A percentile compares a stretch with the other conserved stretches of the same genome.
phyloP scores from a whole-genome alignment of 2,329 filamentous ascomycete species.

The Neofusicoccum cordaticola region DNA sequence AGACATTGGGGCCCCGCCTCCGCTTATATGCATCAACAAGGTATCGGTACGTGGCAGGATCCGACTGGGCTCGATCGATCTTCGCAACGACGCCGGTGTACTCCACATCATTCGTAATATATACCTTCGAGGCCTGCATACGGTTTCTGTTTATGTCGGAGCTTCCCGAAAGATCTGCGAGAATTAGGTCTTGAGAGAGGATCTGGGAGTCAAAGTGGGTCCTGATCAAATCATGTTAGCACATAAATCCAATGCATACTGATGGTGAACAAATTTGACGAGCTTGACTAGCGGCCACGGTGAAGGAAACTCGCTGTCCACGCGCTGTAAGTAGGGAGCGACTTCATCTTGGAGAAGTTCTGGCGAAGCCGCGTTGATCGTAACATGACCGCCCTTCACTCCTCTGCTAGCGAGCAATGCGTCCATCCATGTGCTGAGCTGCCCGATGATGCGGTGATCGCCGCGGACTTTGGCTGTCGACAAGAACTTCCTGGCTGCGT shows the following conservation, averaged over 20 bases:
- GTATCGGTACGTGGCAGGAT: conserved; percentile 18
- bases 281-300: conserved; percentile 27
- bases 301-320: not conserved
- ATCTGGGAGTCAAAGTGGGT: conserved; percentile 18
- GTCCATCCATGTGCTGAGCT: not conserved
- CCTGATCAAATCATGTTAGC: not conserved
- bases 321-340: not conserved
- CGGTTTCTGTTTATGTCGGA: conserved; percentile 21
- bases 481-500: not conserved
- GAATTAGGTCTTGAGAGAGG: conserved; percentile 18
- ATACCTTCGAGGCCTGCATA: conserved; percentile 16
- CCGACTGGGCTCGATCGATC: conserved; percentile 20
- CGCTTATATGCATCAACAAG: conserved; percentile 21
- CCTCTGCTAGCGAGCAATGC: not conserved
- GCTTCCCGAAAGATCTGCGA: conserved; percentile 24
- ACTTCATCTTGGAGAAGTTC: not conserved
- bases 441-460: not conserved
- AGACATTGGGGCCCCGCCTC: conserved; percentile 22
- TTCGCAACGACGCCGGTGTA: conserved; percentile 24
- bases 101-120: conserved; percentile 22
- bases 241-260: not conserved
- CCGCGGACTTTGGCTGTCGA: not conserved
- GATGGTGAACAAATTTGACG: conserved; percentile 14
- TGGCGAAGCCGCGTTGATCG: not conserved
- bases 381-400: not conserved